Conservation (phyloP, 2,329 filamentous ascomycete species). For the Fusarium caatingaense region DNA sequence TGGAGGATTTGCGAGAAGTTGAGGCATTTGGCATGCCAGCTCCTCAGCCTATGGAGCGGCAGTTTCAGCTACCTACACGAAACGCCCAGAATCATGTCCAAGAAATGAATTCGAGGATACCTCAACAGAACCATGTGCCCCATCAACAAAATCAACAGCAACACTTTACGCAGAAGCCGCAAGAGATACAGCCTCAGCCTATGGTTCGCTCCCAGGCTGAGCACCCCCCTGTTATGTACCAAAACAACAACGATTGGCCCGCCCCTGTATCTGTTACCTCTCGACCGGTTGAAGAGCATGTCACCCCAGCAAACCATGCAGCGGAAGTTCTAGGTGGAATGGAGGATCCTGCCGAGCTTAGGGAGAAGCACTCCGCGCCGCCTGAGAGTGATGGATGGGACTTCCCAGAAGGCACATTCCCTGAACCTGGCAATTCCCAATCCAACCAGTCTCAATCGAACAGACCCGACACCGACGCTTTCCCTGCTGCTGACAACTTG, state of each 20-base stretch:
- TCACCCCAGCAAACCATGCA: slow-evolving; percentile 52
- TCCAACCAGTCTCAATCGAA: slow-evolving; percentile 61
- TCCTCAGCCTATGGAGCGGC: slow-evolving; percentile 55
- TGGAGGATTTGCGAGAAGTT: slow-evolving; percentile 69
- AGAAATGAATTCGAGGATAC: slow-evolving; percentile 65
- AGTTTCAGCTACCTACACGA: slow-evolving; percentile 53
- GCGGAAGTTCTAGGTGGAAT: slow-evolving; percentile 54
- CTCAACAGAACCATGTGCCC: slow-evolving; percentile 70
- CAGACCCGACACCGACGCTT: slow-evolving; percentile 88
- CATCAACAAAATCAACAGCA: slow-evolving; percentile 57
- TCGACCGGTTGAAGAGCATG: slow-evolving; percentile 51
- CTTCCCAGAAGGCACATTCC: slow-evolving; percentile 82
- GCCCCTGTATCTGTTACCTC: slow-evolving; percentile 50
- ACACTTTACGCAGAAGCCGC: slow-evolving; percentile 49
- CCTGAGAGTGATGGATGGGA: slow-evolving; percentile 85
- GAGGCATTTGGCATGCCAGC: slow-evolving; percentile 63
- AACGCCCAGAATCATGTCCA: slow-evolving; percentile 68
- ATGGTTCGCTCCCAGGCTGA: slow-evolving; percentile 67
- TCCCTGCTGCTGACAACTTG: slow-evolving; percentile 82
- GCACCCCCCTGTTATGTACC: slow-evolving; percentile 56
- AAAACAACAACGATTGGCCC: slow-evolving; percentile 52
- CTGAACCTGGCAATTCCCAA: slow-evolving; percentile 63
- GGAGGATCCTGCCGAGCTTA: slow-evolving; percentile 56
- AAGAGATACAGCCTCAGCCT: slow-evolving; percentile 59
- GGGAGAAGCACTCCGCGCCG: slow-evolving; percentile 59